Evolutionary conservation across 257 asterid species (phyloP).

Genomic region (Schizonepeta tenuifolia): DNA sequence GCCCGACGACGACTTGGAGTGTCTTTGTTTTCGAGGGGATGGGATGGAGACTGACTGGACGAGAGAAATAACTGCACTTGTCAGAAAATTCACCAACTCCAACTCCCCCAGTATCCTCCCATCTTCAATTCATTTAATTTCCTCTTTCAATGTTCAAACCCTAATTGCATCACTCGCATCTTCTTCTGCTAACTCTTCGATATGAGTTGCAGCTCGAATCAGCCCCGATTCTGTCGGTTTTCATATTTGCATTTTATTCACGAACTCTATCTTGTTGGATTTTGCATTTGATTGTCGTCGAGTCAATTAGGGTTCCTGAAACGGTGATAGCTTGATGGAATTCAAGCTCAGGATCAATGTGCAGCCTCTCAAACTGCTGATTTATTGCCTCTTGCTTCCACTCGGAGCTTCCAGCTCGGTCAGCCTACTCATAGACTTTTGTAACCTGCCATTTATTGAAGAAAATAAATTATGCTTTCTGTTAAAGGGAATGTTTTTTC

Average conservation of each 20-base stretch:
- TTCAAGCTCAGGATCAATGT: conserved; percentile 25
- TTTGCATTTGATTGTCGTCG: conserved; percentile 14
- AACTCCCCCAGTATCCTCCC: conserved; percentile 27
- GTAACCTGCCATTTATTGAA: background rate
- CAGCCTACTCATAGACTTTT: conserved; percentile 25
- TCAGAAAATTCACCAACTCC: conserved; percentile 45
- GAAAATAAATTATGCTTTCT: background rate
- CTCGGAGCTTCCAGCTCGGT: conserved; percentile 50
- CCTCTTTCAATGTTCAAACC: conserved; percentile 32
- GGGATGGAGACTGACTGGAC: too few species aligned
- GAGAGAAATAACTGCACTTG: conserved; percentile 42
- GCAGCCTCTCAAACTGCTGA: conserved; percentile 35
- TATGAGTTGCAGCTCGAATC: conserved; percentile 27
- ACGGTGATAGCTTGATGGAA: conserved; percentile 35
- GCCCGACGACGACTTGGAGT: background rate
- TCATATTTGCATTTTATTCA: conserved; percentile 13
- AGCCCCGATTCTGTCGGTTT: conserved; percentile 15
- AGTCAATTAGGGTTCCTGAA: conserved; percentile 30
- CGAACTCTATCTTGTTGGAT: background rate
- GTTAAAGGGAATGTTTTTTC: background rate
- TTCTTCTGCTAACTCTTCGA: conserved; percentile 20
- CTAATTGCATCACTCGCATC: conserved; percentile 5
- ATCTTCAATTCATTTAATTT: conserved; percentile 30
- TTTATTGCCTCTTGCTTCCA: conserved; percentile 42
- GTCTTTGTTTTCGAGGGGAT: too few species aligned